Percentiles rank a stretch among this genome's conserved stretches.
These are phyloP conservation scores for Gymnopilus junonius DNA, from an alignment of 768 basidiomycete species.

Conservation along the genomic window DNA sequence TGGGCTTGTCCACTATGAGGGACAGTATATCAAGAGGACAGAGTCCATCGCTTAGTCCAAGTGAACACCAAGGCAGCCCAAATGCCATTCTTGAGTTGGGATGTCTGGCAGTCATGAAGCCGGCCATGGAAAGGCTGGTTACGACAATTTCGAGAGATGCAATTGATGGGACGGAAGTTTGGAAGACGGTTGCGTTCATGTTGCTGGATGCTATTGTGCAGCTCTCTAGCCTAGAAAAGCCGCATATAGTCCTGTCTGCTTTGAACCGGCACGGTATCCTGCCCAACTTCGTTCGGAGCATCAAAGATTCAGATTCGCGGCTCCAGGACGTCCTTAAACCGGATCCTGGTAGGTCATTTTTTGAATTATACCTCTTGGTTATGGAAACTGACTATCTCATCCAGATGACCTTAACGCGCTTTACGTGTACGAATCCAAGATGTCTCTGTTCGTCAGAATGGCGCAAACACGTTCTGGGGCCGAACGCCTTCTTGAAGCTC, in stretches of 20 bases:
- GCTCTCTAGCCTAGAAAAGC: slow-evolving; percentile 71
- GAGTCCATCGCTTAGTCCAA: slow-evolving; percentile 39
- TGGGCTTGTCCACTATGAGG: slow-evolving; percentile 43
- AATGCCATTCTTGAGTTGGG: slow-evolving; percentile 57
- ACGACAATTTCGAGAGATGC: slow-evolving; percentile 84
- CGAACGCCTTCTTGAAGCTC: slow-evolving; percentile 80
- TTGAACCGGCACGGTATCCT: slow-evolving; percentile 79
- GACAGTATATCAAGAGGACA: slow-evolving; percentile 45
- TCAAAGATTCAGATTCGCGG: slow-evolving; percentile 82
- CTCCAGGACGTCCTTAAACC: slow-evolving; percentile 81
- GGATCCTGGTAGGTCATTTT: slow-evolving; percentile 76
- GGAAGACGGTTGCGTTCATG: slow-evolving; percentile 96
- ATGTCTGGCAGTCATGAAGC: slow-evolving; percentile 69
- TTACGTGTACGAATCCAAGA: slow-evolving; percentile 95
- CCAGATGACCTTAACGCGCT: slow-evolving; percentile 87
- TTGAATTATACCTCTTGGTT: background rate
- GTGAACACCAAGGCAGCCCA: slow-evolving; percentile 24
- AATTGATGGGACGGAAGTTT: slow-evolving; percentile 93
- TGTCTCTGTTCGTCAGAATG: slow-evolving; percentile 86
- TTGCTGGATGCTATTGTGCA: slow-evolving; percentile 81
- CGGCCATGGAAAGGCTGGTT: slow-evolving; percentile 72
- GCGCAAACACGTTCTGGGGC: slow-evolving; percentile 84
- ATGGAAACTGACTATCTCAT: background rate
- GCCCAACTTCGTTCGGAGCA: slow-evolving; percentile 76
- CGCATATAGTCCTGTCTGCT: slow-evolving; percentile 58